Percentiles rank a stretch among this genome's conserved stretches.
Conservation (phyloP, 2,329 filamentous ascomycete species). For the Rhexocercosporidium sp. region DNA sequence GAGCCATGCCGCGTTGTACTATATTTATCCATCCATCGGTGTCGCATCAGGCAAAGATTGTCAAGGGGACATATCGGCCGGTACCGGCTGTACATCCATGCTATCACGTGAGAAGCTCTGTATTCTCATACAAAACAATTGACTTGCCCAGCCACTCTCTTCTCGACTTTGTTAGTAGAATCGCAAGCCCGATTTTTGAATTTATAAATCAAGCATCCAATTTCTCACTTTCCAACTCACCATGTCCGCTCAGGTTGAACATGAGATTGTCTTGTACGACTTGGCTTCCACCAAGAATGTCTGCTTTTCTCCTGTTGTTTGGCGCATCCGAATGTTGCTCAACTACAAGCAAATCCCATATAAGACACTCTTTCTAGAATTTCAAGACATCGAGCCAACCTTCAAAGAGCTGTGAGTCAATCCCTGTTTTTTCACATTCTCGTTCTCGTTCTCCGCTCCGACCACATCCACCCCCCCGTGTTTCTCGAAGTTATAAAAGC, state of each 20-base stretch:
- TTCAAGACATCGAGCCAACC: conserved; percentile 49
- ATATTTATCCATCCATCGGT: not conserved
- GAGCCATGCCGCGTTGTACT: not conserved
- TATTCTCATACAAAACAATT: not conserved
- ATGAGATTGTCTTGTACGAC: conserved; percentile 48
- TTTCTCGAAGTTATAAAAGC: too few relatives aligned
- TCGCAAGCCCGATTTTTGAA: too few relatives aligned
- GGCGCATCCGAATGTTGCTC: conserved; percentile 51
- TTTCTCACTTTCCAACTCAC: too few relatives aligned
- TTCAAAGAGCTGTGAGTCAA: conserved; percentile 47
- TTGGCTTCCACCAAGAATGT: conserved; percentile 47
- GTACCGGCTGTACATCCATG: not conserved
- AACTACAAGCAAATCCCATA: conserved; percentile 51
- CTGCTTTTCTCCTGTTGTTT: conserved; percentile 50
- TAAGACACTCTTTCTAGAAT: conserved; percentile 49
- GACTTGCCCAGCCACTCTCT: too few relatives aligned
- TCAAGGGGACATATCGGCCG: not conserved
- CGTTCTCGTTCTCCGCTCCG: not conserved
- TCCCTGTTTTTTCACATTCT: not conserved
- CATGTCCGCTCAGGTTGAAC: conserved; percentile 21
- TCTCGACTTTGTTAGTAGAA: too few relatives aligned
- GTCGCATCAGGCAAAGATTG: not conserved
- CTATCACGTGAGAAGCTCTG: not conserved
- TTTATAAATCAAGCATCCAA: too few relatives aligned
- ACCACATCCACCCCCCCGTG: too few relatives aligned